phyloP scores from a whole-genome alignment of 2,329 filamentous ascomycete genomes.

The Acarospora socialis region DNA sequence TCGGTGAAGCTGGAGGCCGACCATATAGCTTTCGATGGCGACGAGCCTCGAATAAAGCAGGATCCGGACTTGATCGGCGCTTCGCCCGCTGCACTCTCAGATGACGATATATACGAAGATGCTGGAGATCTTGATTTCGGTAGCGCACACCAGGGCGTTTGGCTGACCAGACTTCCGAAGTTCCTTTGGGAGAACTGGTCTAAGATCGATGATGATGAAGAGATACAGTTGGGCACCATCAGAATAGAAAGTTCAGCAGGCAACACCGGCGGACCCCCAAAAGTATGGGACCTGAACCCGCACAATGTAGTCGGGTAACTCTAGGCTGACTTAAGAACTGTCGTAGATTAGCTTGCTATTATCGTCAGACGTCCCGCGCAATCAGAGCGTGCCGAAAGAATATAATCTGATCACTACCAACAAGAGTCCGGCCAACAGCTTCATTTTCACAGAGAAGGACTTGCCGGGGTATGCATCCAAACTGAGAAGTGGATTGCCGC shows the following conservation, averaged over 20 bases:
- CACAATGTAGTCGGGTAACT: conserved; percentile 9
- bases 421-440: conserved; percentile 56
- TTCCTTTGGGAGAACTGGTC: conserved; percentile 71
- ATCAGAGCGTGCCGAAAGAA: conserved; percentile 69
- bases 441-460: conserved; percentile 87
- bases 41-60: conserved; percentile 24
- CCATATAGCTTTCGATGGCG: too few relatives aligned
- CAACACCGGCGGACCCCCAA: conserved; percentile 18
- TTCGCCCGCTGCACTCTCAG: conserved; percentile 26
- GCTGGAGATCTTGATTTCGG: conserved; percentile 49
- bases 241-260: conserved; percentile 40
- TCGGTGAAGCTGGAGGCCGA: background rate
- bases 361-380: conserved; percentile 46
- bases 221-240: conserved; percentile 68
- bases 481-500: conserved; percentile 26
- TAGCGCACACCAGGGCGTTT: conserved; percentile 36
- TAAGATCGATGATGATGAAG: conserved; percentile 62
- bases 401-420: conserved; percentile 66
- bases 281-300: background rate
- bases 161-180: conserved; percentile 64
- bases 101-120: conserved; percentile 59
- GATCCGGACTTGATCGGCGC: conserved; percentile 28
- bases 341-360: conserved; percentile 55
- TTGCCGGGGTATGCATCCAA: conserved; percentile 56
- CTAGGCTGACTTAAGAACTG: conserved; percentile 23